Evolutionary conservation across 2,329 filamentous ascomycete genomes (phyloP).

Genomic region (Thelonectria olida): DNA sequence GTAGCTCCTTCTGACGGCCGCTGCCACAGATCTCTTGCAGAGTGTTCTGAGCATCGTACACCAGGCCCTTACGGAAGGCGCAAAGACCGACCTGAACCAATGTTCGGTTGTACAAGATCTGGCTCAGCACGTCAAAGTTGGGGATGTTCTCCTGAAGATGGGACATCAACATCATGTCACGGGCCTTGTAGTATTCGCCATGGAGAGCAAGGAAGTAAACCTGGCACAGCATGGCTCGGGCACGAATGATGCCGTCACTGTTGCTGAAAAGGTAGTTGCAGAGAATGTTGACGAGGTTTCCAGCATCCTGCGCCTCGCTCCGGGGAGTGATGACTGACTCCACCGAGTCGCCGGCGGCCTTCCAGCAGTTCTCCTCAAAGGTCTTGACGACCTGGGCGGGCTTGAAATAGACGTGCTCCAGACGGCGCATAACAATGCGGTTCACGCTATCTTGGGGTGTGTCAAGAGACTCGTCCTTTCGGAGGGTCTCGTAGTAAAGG

Average conservation of each 20-base stretch:
- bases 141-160: conserved; percentile 97
- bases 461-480: conserved; percentile 75
- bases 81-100: conserved; percentile 98
- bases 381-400: conserved; percentile 92
- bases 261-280: conserved; percentile 95
- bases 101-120: conserved; percentile 98
- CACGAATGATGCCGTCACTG: conserved; percentile 95
- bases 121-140: conserved; percentile 95
- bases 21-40: conserved; percentile 98
- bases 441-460: conserved; percentile 88
- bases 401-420: conserved; percentile 99
- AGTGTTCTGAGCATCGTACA: conserved; percentile 97
- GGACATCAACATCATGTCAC: conserved; percentile 99
- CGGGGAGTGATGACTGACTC: conserved; percentile 86
- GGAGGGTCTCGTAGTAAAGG: conserved; percentile 87
- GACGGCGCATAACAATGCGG: conserved; percentile 88
- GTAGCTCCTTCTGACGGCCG: conserved; percentile 95
- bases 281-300: conserved; percentile 81
- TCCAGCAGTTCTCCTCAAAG: conserved; percentile 94
- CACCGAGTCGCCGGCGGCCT: conserved; percentile 73
- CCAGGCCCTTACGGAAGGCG: conserved; percentile 94
- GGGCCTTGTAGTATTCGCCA: conserved; percentile 96
- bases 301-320: conserved; percentile 71
- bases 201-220: conserved; percentile 98
- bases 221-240: conserved; percentile 96